Percentiles rank a stretch among this genome's conserved stretches.
Conservation (phyloP, 345 rosid species). For the Gossypium turneri region DNA sequence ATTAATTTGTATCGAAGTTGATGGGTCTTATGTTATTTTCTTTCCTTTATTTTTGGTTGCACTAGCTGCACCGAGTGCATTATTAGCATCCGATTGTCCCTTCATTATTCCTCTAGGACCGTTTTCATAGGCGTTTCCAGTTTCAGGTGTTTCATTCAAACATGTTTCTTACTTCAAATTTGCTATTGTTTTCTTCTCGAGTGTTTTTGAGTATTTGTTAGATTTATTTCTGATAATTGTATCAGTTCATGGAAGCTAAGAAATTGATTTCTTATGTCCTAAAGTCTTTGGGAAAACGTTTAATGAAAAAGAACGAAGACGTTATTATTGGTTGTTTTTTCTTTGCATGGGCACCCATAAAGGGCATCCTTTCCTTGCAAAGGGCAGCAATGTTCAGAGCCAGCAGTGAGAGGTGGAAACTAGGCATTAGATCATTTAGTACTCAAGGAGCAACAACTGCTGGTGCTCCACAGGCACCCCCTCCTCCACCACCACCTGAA, state of each 20-base stretch:
- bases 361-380: slow-evolving; percentile 64
- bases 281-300: background rate
- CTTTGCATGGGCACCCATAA: slow-evolving; percentile 62
- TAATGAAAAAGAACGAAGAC: background rate
- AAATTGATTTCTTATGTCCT: background rate
- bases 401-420: slow-evolving; percentile 38
- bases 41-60: background rate
- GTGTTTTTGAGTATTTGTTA: background rate
- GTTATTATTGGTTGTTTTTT: background rate
- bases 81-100: background rate
- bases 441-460: slow-evolving; percentile 70
- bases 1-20: background rate
- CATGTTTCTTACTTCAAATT: background rate
- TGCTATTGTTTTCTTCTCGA: background rate
- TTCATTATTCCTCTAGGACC: background rate
- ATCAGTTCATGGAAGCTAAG: background rate
- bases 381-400: slow-evolving; percentile 43
- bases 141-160: background rate
- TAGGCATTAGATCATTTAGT: slow-evolving; percentile 59
- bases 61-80: background rate
- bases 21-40: background rate
- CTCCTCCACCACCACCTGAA: slow-evolving; percentile 83
- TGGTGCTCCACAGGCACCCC: slow-evolving; percentile 65
- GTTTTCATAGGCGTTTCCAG: background rate
- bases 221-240: background rate